A percentile compares a stretch with the other conserved stretches of the same genome.
These are phyloP conservation scores for Chondrostereum purpureum DNA, from an alignment of 1,284 basidiomycete genomes.

Conservation along the genomic window DNA sequence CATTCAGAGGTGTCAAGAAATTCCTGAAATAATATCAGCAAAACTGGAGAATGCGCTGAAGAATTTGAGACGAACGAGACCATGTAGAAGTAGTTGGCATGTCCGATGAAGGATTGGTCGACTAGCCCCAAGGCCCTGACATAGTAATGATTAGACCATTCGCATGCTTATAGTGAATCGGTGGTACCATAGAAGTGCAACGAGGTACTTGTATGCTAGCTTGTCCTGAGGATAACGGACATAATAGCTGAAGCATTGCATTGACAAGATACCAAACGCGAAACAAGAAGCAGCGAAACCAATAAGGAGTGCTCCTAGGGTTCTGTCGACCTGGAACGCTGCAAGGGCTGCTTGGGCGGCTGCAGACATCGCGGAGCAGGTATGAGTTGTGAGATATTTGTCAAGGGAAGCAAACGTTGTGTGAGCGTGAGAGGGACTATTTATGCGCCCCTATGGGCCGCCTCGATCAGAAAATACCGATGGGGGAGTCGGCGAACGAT, in stretches of 20 bases:
- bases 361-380: too few species aligned
- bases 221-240: background rate
- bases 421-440: too few species aligned
- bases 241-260: background rate
- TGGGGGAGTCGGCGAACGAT: too few species aligned
- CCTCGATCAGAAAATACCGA: too few species aligned
- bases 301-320: background rate
- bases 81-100: constrained; percentile 13
- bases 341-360: background rate
- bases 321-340: background rate
- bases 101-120: constrained; percentile 13
- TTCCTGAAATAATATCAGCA: constrained; percentile 9
- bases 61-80: constrained; percentile 9
- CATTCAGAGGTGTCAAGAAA: constrained; percentile 3
- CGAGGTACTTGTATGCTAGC: background rate
- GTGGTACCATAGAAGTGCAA: background rate
- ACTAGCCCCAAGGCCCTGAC: constrained; percentile 8
- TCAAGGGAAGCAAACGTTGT: too few species aligned
- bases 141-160: too few species aligned
- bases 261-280: background rate
- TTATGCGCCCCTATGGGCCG: too few species aligned
- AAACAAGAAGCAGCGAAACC: background rate
- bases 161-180: too few species aligned
- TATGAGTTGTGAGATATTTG: too few species aligned
- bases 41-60: background rate